Evolutionary conservation across 257 asterid genomes (phyloP), one percentile per base, ranked within the genome.

Genomic region (Solanum peruvianum): DNA sequence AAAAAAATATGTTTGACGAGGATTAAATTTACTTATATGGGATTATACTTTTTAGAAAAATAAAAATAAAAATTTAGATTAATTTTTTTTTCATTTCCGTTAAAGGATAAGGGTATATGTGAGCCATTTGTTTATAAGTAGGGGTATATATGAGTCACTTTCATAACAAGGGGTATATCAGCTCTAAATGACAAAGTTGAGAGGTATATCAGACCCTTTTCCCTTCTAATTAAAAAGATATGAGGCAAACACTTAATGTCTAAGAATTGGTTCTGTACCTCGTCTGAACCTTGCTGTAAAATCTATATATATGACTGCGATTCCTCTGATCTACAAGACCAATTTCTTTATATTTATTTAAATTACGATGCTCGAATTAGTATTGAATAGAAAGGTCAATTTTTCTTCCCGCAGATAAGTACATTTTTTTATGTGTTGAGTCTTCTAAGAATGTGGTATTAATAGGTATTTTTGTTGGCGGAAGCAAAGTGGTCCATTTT

Each of bases 401-500:
- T 41, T 76, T 76, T 76, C 37, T 76, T 42, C 83, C 8, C 14
- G 37, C 35, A 76, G 42, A 76, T n/a, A 9, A n/a, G 23, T 41
- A 76, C 60, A 23, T 75, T 41, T 31, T 16, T 75, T 23, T 41
- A 20, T 47, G 20, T 29, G 20, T 29, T 9, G 13, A 27, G 3
- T 49, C 45, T 81, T 81, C 67, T 81, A 44, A 81, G 29, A 81
- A 29, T 29, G 18, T 81, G 20, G 44, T 29, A 49, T 29, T 47
- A 42, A 84, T 93, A 97, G 98, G 98, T 45, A 94, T 97, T 91
- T 97, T 87, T 88, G 98, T 95, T 82, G 99, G 99, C 52, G 93
- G 98, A 62, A 92, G 94, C 94, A 97, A 97, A 90, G 98, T 97
- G 70, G 98, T 94, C 85, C 98, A 94, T 89, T 97, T 97, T 39